Evolutionary conservation across 768 basidiomycete genomes (phyloP).

Genomic region (Tulasnella sp.): DNA sequence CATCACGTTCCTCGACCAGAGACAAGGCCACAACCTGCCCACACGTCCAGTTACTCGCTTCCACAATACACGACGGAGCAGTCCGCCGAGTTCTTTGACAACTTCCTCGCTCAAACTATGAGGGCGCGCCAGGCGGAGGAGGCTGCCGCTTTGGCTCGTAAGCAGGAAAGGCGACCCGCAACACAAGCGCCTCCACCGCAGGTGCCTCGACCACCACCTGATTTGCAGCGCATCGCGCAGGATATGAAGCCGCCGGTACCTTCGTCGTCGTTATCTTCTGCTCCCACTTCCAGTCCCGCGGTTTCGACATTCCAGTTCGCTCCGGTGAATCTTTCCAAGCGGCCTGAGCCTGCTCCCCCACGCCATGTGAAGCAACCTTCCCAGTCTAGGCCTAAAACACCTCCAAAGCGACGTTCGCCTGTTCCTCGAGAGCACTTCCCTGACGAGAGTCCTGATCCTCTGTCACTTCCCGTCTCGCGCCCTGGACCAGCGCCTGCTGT

Average conservation of each 20-base stretch:
- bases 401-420: background rate
- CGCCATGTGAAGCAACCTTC: constrained; percentile 21
- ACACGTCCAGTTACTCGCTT: background rate
- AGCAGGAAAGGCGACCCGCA: background rate
- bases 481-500: constrained; percentile 17
- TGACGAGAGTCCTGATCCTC: constrained; percentile 43
- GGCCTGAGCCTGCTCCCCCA: constrained; percentile 24
- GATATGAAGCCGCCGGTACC: background rate
- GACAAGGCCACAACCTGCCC: background rate
- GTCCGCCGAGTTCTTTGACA: constrained; percentile 52
- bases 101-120: constrained; percentile 37
- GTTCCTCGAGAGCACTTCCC: background rate
- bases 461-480: constrained; percentile 17
- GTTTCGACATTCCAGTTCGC: constrained; percentile 8
- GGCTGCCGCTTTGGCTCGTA: background rate
- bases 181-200: too few species aligned
- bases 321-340: background rate
- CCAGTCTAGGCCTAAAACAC: background rate
- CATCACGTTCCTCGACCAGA: background rate
- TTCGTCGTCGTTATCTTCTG: constrained; percentile 13
- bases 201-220: background rate
- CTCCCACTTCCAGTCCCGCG: constrained; percentile 19
- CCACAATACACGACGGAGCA: constrained; percentile 29
- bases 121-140: background rate
- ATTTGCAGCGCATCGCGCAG: background rate